Base-by-base conservation (phyloP, 495 filamentous ascomycete species). In the Cenococcum geophilum region DNA sequence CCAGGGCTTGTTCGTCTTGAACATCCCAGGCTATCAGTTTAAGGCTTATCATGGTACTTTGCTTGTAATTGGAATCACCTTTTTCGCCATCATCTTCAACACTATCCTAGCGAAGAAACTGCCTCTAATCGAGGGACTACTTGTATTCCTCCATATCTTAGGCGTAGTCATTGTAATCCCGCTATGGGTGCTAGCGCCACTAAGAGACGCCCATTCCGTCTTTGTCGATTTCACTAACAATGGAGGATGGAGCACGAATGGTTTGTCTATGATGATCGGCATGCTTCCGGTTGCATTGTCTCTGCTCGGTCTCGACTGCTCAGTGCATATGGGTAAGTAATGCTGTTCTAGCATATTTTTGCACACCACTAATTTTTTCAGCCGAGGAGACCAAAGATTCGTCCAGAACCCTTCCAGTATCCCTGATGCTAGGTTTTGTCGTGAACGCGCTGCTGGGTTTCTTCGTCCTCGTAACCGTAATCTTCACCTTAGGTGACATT, bases 401-500 rank as follows among this genome's bases (percentile, higher is more conserved):
- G 18, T 14, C 40, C 18, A 45, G 12, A 16, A 45, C 40, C 56
- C 47, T 60, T 20, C 60, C 60, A 5, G 40, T 55, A 25, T 52
- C 32, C 40, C 58, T 63, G 36, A 20, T 63, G 2, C 14, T 51
- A 23, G 59, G 40, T 3, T 34, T 63, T 16, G 16, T 63, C 35
- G 18, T 61, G 21, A 72, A 70, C 64, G 66, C 67, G 18, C 42
- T 60, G 20, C n/a, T 69, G 16, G 69, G 69, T 9, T 58, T 71
- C 47, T 47, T 34, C 6, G 27, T 63, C 60, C 10, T 61, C 18
- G 27, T 70, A 21, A 43, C 34, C 12, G 47, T 55, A 23, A 32
- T 64, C 50, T 45, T 53, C 40, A 43, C 40, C 35, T 12, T 83
- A 12, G 79, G 78, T 1, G 76, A 84, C 42, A 62, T 82, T 42